phyloP scores from a whole-genome alignment of 176 grass and related monocot genomes.

The sorghum (Sorghum bicolor) region DNA sequence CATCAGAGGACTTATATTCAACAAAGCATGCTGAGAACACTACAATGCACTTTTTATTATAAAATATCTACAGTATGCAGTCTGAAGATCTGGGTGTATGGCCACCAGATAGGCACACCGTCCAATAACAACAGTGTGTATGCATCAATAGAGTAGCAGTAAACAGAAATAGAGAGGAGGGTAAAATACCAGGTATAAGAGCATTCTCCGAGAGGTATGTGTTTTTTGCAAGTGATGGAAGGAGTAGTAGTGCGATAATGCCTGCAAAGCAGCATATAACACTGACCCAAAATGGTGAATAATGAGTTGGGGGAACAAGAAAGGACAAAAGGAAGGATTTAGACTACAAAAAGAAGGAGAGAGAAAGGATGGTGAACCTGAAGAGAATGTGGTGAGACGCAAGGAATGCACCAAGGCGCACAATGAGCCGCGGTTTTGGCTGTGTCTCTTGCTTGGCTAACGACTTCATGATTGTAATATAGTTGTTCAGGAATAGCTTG shows the following conservation, averaged over 20 bases:
- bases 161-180: neutral
- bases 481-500: neutral
- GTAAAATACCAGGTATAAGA: constrained; percentile 73
- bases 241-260: constrained; percentile 55
- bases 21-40: neutral
- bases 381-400: constrained; percentile 78
- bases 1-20: neutral
- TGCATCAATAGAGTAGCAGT: neutral
- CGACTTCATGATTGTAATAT: constrained; percentile 20
- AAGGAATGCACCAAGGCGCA: constrained; percentile 76
- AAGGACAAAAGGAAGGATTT: neutral
- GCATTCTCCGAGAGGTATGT: constrained; percentile 97
- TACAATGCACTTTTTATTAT: neutral
- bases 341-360: constrained; percentile 1
- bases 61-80: neutral
- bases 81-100: neutral
- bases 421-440: constrained; percentile 71
- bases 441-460: neutral
- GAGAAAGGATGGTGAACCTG: constrained; percentile 43
- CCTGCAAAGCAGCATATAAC: constrained; percentile 57
- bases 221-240: constrained; percentile 84
- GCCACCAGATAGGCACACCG: neutral
- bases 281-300: constrained; percentile 28
- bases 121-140: neutral
- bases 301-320: constrained; percentile 18